Base-by-base conservation (phyloP, 177 flowering plant genomes). In the Vitis hybrid region DNA sequence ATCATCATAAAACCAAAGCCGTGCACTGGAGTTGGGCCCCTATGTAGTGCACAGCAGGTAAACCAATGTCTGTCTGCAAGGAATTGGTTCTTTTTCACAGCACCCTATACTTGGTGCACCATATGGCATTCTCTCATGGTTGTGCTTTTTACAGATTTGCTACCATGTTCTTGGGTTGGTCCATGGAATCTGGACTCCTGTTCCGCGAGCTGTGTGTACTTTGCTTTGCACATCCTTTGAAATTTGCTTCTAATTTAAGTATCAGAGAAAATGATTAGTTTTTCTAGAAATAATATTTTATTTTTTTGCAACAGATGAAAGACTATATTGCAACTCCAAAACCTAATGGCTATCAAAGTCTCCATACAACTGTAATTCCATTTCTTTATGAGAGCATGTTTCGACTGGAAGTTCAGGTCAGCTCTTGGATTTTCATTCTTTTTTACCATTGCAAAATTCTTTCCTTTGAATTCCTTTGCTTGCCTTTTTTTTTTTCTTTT, bases 301-400 rank as follows among this genome's bases (percentile, higher is more conserved):
- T 26, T 55, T 19, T 65, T 65, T 62, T 33, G 18, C 55, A 20
- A 74, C 91, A 95, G 99, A 85, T 90, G 88, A 95, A 95, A 74
- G 99, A 95, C 77, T 93, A 91, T 60, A 93, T 95, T 74, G 99
- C 98, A 64, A 95, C 97, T 29, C 98, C 99, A 68, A 96, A 93
- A 71, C 97, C 98, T 70, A 96, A 96, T 85, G 99, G 99, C 65
- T 96, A 96, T 72, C 97, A 96, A 74, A 93, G 98, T 82, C 90
- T 96, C 55, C 98, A 96, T 77, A 96, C 98, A 55, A 89, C 90
- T 51, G 94, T 93, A 53, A 93, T 96, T 66, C 99, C 99, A 59
- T 95, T 96, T 79, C 82, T 96, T 65, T 90, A 96, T 72, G 99
- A 93, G 79, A 96, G 99, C 85, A 96, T 86, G 94, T 91, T 96